phyloP scores from a whole-genome alignment of 352 stramenopile species.

The Phytopythium delawarense region DNA sequence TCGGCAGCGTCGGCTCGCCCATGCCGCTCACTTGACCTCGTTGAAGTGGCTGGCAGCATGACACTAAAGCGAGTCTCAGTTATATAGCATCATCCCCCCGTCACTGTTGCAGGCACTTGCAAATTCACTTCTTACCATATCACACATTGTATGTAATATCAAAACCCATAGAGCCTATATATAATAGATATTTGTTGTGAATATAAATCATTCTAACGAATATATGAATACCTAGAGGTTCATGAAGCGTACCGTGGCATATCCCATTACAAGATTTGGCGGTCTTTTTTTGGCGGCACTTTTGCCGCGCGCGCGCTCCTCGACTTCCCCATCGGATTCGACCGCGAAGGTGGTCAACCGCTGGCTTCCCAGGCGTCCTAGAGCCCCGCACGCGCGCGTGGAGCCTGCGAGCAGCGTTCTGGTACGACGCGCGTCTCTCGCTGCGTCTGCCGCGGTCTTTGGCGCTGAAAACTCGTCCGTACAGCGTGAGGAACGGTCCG shows the following conservation, averaged over 20 bases:
- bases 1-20: neutral
- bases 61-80: neutral
- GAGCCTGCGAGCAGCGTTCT: neutral
- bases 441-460: neutral
- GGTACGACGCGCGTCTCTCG: neutral
- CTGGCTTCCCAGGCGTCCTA: neutral
- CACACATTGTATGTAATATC: too few relatives aligned
- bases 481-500: neutral
- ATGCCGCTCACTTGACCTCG: neutral
- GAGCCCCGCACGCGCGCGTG: neutral
- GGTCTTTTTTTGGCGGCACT: constrained; percentile 7
- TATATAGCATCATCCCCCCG: neutral
- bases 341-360: neutral
- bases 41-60: neutral
- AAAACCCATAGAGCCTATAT: too few relatives aligned
- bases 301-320: constrained; percentile 4
- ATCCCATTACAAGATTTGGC: neutral
- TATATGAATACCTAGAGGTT: neutral
- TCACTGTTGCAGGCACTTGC: too few relatives aligned
- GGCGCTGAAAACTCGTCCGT: neutral
- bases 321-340: neutral
- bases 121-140: too few relatives aligned
- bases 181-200: too few relatives aligned
- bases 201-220: neutral
- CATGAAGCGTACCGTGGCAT: neutral